Conservation (phyloP, 2,329 filamentous ascomycete species). For the Monilinia laxa region DNA sequence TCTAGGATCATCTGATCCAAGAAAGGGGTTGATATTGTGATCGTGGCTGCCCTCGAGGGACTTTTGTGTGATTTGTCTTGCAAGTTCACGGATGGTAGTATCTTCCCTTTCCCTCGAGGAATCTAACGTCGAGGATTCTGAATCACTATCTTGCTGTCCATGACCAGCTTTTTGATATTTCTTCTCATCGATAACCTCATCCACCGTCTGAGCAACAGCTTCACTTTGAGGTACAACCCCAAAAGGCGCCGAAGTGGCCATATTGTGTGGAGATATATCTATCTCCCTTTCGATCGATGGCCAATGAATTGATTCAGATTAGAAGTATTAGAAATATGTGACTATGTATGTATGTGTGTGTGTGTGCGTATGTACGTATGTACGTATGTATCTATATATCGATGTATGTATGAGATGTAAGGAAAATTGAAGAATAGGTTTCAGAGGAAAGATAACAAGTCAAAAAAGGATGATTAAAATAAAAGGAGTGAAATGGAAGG, state of each 20-base stretch:
- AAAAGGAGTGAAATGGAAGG: too few species aligned
- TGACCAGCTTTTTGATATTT: neutral
- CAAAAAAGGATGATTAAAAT: too few species aligned
- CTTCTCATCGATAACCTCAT: slow-evolving; percentile 17
- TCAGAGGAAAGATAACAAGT: too few species aligned
- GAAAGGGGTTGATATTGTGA: slow-evolving; percentile 51
- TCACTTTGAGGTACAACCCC: slow-evolving; percentile 25
- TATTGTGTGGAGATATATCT: neutral
- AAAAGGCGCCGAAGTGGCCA: slow-evolving; percentile 27
- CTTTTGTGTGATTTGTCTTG: slow-evolving; percentile 19
- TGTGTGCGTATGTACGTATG: too few species aligned
- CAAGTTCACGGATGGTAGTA: slow-evolving; percentile 13
- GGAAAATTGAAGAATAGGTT: too few species aligned
- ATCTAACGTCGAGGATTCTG: slow-evolving; percentile 14
- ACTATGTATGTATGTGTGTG: too few species aligned
- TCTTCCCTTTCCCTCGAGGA: slow-evolving; percentile 16
- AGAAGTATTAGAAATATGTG: neutral
- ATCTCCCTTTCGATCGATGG: neutral
- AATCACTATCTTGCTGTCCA: slow-evolving; percentile 15
- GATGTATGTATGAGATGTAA: too few species aligned
- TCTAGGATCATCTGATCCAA: slow-evolving; percentile 48
- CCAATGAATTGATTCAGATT: neutral
- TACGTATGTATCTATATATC: too few species aligned
- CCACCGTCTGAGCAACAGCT: slow-evolving; percentile 18
- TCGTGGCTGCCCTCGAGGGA: neutral